Base-by-base conservation (phyloP, 768 basidiomycete species). In the Amanita inopinata region DNA sequence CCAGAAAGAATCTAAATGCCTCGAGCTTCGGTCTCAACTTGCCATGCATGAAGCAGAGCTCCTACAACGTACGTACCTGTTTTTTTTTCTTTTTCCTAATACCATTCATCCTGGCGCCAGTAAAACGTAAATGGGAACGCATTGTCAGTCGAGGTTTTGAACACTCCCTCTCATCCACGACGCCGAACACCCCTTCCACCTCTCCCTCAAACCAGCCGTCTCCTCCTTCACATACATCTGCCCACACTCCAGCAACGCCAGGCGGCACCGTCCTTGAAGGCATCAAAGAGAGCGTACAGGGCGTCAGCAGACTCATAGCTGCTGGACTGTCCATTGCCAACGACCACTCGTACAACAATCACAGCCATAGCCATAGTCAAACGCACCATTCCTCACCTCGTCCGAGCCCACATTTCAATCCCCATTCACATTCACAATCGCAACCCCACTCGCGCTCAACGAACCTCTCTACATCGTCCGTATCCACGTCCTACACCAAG, bases 81-180 rank as follows among this genome's bases (percentile, higher is more conserved):
- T 17, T 38, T 30, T 22, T 20, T 4, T 36, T 27, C 34, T 19
- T 23, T 19, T 25, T 20, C 17, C 17, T 24, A 1, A 41, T 20
- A 27, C 27, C 11, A 37, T 38, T 43, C 17, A 52, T n/a, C 33
- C 20, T 19, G 5, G 20, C 11, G 31, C 2, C 50, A 80, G 78
- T 90, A 38, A 91, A 90, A 65, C 75, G 73, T 45, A 85, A 80
- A 60, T 91, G 88, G 88, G 85, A 82, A 57, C 73, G 76, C 23
- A 85, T 90, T 45, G 76, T 89, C 33, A 73, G 71, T 51, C 71
- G 76, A 12, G 78, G 80, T 18, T 72, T 80, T 49, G 70, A 71
- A 12, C 52, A 33, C 8, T 35, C 42, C 8, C 15, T 23, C 27
- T 42, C 41, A 17, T 14, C 15, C 25, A 15, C 38, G 14, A 2